Evolutionary conservation across 2,329 filamentous ascomycete genomes (phyloP).

Genomic region (Penicillium verrucosum): DNA sequence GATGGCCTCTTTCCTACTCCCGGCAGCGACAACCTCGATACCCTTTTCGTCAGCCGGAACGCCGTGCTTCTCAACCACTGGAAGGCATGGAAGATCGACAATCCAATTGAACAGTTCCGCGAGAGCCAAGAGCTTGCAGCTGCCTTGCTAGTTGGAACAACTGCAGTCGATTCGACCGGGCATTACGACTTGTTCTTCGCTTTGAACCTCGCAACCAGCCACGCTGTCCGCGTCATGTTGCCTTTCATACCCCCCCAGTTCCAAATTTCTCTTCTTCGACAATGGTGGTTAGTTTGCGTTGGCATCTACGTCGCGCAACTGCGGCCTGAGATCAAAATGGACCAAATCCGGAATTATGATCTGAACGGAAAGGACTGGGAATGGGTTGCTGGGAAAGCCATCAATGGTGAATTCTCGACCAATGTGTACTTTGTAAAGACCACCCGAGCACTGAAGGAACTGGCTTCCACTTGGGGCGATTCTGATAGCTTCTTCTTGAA

Average conservation of each 20-base stretch:
- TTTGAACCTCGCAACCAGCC: constrained; percentile 78
- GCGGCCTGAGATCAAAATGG: constrained; percentile 68
- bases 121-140: constrained; percentile 61
- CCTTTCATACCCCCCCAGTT: constrained; percentile 70
- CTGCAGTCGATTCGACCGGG: constrained; percentile 31
- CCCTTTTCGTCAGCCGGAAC: constrained; percentile 67
- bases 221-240: constrained; percentile 82
- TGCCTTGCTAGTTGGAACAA: constrained; percentile 41
- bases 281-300: constrained; percentile 87
- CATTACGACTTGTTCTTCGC: constrained; percentile 80
- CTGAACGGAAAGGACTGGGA: constrained; percentile 69
- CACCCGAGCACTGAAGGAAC: constrained; percentile 54
- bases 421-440: constrained; percentile 88
- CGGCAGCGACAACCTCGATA: constrained; percentile 61
- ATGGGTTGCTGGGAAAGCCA: constrained; percentile 67
- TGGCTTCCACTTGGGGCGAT: constrained; percentile 44
- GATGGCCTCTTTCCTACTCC: constrained; percentile 61
- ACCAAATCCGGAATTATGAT: constrained; percentile 59
- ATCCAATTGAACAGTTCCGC: constrained; percentile 71
- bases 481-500: constrained; percentile 47
- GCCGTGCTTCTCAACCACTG: constrained; percentile 77
- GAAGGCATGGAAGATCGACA: constrained; percentile 75
- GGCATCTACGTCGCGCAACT: constrained; percentile 73
- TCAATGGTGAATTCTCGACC: constrained; percentile 63
- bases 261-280: constrained; percentile 70